Evolutionary conservation across 768 basidiomycete species (phyloP), one percentile per base, ranked within the genome.

Genomic region (Goffeauzyma gilvescens): DNA sequence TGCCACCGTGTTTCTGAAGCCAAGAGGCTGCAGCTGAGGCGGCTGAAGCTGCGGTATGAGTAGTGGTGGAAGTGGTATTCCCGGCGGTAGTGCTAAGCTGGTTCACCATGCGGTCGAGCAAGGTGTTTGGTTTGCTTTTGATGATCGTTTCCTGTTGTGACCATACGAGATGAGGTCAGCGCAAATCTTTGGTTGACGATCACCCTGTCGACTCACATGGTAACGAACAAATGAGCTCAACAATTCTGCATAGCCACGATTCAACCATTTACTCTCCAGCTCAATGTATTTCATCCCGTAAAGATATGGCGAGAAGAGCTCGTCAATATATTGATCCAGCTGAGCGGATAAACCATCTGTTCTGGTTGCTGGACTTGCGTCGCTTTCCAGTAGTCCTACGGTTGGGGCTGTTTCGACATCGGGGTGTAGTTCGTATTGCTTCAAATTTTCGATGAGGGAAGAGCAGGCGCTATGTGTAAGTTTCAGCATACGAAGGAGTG

Each of bases 291-390:
- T 69, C 45, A 76, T 76, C 3, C 83, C 86, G 64, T 98, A 90
- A 1, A 78, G 80, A 56, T 89, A 95, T 3, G 85, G 82, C 17
- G 87, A 75, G 50, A 96, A 96, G 15, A 96, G 72, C 57, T 96
- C 93, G 49, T 95, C 93, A 75, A 93, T 78, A 6, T 86, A 82
- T 6, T 75, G 77, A 61, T 96, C 93, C n/a, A 98, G 70, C 82
- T 95, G 85, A 1, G 74, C 31, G 68, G 54, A 77, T 71, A 53
- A 81, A 14, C 54, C 72, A n/a, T 77, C 71, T 5, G 72, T 66
- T 12, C 73, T 69, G 7, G 74, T 70, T 7, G 72, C 64, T 0
- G 49, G 32, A 17, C 32, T 38, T 4, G 30, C 38, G 2, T 31
- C 44, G n/a, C n/a, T n/a, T n/a, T n/a, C n/a, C n/a, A n/a, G n/a